Evolutionary conservation across 345 rosid species (phyloP).

Genomic region (Hibiscus mutabilis): DNA sequence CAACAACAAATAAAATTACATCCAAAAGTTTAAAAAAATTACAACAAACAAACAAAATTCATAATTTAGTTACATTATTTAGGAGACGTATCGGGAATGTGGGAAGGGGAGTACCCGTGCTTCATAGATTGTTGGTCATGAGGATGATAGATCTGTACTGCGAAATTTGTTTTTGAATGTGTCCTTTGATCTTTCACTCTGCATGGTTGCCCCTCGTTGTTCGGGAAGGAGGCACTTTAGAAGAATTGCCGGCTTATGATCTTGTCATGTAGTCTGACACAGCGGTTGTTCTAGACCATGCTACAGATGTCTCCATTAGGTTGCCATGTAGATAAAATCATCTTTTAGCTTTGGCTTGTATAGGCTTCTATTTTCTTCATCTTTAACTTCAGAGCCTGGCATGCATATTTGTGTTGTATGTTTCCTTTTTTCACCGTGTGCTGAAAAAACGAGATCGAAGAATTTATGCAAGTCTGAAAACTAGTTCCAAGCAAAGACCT

Average conservation of each 20-base stretch:
- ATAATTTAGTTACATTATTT: no score
- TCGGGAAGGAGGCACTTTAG: slow-evolving; percentile 92
- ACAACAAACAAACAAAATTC: no score
- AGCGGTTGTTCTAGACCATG: slow-evolving; percentile 96
- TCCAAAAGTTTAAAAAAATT: no score
- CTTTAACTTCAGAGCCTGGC: neutral
- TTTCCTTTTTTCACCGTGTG: neutral
- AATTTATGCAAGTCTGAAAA: neutral
- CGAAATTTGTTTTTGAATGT: slow-evolving; percentile 83
- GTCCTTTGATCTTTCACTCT: slow-evolving; percentile 84
- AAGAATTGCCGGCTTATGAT: slow-evolving; percentile 87
- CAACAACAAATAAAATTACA: no score
- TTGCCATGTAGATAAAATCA: slow-evolving; percentile 46
- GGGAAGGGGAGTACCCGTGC: no score
- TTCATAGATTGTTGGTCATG: slow-evolving; percentile 95
- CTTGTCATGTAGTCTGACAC: slow-evolving; percentile 94
- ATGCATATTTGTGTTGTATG: neutral
- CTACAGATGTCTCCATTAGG: slow-evolving; percentile 95
- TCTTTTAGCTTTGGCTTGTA: neutral
- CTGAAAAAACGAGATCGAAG: neutral
- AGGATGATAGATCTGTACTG: slow-evolving; percentile 90
- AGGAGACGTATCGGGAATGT: no score
- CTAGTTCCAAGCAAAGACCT: neutral
- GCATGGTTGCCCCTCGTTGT: slow-evolving; percentile 94
- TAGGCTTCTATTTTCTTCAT: slow-evolving; percentile 5